A percentile compares a stretch with the other conserved stretches of the same genome.
These are phyloP conservation scores for Yamadazyma aaseri DNA, from an alignment of 1,139 yeast species.

Conservation along the genomic window DNA sequence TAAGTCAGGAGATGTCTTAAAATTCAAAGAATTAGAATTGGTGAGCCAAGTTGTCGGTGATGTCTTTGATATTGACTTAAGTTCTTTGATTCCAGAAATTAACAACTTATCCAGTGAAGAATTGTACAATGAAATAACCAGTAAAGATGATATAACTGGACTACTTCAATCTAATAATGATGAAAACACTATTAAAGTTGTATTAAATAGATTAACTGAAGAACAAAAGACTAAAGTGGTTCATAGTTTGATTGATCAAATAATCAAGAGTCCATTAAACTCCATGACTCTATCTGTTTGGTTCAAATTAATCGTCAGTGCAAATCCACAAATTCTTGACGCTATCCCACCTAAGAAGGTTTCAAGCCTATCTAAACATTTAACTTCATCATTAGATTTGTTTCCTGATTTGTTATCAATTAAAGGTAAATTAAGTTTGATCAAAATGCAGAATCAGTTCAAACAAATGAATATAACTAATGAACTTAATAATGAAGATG, in stretches of 20 bases:
- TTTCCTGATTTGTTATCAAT: conserved; percentile 41
- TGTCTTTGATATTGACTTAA: conserved; percentile 6
- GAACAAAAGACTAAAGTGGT: conserved; percentile 28
- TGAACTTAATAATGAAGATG: conserved; percentile 16
- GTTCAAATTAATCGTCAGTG: conserved; percentile 50
- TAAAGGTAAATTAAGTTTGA: conserved; percentile 44
- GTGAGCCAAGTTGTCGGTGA: conserved; percentile 5
- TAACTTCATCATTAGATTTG: conserved; percentile 33
- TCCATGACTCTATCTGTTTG: conserved; percentile 37
- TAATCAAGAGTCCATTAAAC: conserved; percentile 35
- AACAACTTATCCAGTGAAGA: conserved; percentile 7
- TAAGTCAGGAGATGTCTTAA: conserved; percentile 10
- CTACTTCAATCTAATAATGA: conserved; percentile 30
- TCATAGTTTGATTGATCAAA: conserved; percentile 29
- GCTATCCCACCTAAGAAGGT: conserved; percentile 9
- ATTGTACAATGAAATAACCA: conserved; percentile 6
- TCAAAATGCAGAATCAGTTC: conserved; percentile 39
- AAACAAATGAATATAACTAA: conserved; percentile 30
- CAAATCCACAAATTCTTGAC: conserved; percentile 26
- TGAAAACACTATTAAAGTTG: conserved; percentile 34
- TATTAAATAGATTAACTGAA: conserved; percentile 24
- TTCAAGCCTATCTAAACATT: conserved; percentile 17
- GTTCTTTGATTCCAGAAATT: conserved; percentile 4
- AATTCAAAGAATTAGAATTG: conserved; percentile 4
- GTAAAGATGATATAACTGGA: conserved; percentile 16